Evolutionary conservation across 2,329 filamentous ascomycete species (phyloP).

Genomic region (Cladosporium austrohemisphaericum): DNA sequence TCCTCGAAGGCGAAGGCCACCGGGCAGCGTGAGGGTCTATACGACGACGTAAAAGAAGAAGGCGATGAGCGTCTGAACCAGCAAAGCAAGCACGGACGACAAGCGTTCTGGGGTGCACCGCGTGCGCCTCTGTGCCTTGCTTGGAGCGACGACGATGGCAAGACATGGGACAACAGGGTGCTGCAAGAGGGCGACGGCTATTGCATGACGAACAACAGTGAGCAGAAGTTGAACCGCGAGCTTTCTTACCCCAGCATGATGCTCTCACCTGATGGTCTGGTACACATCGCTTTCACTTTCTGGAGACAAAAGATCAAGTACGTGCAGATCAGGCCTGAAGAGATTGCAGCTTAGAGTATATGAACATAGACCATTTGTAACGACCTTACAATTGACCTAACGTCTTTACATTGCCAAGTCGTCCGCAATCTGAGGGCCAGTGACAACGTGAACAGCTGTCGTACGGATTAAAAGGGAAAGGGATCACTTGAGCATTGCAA

Average conservation of each 20-base stretch:
- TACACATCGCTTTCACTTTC: slow-evolving; percentile 20
- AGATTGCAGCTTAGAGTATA: not conserved
- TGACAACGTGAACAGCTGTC: too few relatives aligned
- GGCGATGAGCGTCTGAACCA: slow-evolving; percentile 18
- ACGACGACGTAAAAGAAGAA: slow-evolving; percentile 19
- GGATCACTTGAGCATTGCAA: too few relatives aligned
- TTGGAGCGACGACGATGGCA: slow-evolving; percentile 19
- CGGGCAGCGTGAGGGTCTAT: slow-evolving; percentile 17
- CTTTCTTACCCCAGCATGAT: slow-evolving; percentile 20
- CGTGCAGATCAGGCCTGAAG: slow-evolving; percentile 12
- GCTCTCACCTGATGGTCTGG: slow-evolving; percentile 5
- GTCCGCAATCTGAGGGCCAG: too few relatives aligned
- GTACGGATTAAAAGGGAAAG: too few relatives aligned
- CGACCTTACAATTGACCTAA: too few relatives aligned
- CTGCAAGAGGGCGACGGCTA: slow-evolving; percentile 20
- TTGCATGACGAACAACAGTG: slow-evolving; percentile 22
- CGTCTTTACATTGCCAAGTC: too few relatives aligned
- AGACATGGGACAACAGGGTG: slow-evolving; percentile 14
- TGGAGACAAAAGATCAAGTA: slow-evolving; percentile 22
- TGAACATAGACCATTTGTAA: too few relatives aligned
- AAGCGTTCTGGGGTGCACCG: slow-evolving; percentile 21
- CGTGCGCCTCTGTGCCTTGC: slow-evolving; percentile 20
- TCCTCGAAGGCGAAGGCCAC: not conserved
- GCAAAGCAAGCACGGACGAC: slow-evolving; percentile 17
- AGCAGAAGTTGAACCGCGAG: slow-evolving; percentile 21